A percentile compares a stretch with the other conserved stretches of the same genome.
Conservation (phyloP, 2,329 filamentous ascomycete species). For the Fusarium sp. region DNA sequence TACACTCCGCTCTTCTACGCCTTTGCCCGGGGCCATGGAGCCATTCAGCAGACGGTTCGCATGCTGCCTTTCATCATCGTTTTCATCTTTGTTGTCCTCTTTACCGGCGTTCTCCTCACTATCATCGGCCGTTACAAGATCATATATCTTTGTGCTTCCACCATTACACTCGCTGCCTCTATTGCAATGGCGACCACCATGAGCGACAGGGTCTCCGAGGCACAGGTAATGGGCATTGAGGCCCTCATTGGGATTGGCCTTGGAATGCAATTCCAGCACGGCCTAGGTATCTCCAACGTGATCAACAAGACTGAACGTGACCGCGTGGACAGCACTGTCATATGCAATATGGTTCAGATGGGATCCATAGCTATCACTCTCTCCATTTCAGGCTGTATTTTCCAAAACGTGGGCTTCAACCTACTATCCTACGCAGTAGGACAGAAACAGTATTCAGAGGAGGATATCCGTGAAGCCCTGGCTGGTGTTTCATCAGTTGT, state of each 20-base stretch:
- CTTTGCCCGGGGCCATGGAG: not conserved
- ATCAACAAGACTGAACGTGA: slow-evolving; percentile 44
- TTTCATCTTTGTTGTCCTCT: not conserved
- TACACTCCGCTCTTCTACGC: slow-evolving; percentile 10
- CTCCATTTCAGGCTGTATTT: slow-evolving; percentile 4
- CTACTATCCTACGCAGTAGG: not conserved
- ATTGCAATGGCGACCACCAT: not conserved
- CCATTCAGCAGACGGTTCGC: not conserved
- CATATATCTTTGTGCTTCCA: not conserved
- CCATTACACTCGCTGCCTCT: not conserved
- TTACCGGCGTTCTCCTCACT: not conserved
- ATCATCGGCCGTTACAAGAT: not conserved
- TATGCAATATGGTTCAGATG: slow-evolving; percentile 52
- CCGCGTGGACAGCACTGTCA: slow-evolving; percentile 46
- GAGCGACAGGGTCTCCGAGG: not conserved
- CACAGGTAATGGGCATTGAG: not conserved
- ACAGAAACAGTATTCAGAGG: not conserved
- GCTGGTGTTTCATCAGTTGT: not conserved
- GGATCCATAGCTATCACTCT: slow-evolving; percentile 30
- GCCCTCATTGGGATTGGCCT: slow-evolving; percentile 1
- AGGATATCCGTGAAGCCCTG: slow-evolving; percentile 4
- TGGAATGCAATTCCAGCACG: slow-evolving; percentile 3
- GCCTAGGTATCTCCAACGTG: slow-evolving; percentile 47
- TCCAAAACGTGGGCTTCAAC: not conserved
- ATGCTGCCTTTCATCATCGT: not conserved